Percentiles rank a stretch among this genome's conserved stretches.
These are phyloP conservation scores for Geranium rotundifolium DNA, from an alignment of 345 rosid species.

Conservation along the genomic window DNA sequence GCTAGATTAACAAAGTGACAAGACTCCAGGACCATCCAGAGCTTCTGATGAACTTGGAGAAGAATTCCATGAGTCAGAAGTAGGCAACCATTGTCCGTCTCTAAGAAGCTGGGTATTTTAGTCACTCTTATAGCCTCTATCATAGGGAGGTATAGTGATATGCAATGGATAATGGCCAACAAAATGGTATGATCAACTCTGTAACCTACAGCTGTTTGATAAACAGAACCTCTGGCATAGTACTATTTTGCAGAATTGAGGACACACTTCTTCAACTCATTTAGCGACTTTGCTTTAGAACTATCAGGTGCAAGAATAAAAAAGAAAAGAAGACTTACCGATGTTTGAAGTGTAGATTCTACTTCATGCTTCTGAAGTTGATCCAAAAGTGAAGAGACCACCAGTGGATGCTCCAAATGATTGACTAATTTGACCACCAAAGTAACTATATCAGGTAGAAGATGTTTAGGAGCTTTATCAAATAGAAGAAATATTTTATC, in stretches of 20 bases:
- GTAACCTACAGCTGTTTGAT: no score
- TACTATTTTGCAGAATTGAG: neutral
- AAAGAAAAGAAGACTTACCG: conserved; percentile 1
- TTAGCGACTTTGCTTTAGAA: neutral
- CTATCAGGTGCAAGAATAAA: neutral
- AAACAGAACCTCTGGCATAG: no score
- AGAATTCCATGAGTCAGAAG: no score
- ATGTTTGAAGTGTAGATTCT: neutral
- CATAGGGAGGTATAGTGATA: no score
- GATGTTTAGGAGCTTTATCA: conserved; percentile 8
- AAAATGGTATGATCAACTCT: no score
- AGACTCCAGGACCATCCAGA: no score
- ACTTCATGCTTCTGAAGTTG: conserved; percentile 2
- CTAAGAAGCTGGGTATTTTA: no score
- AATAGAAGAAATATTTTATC: conserved; percentile 5
- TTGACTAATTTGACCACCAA: conserved; percentile 9
- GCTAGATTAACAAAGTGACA: no score
- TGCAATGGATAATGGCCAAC: no score
- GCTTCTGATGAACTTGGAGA: no score
- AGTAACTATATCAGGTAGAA: conserved; percentile 5
- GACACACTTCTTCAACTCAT: neutral
- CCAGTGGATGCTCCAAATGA: conserved; percentile 7
- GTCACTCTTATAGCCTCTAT: no score
- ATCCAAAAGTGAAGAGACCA: conserved; percentile 1
- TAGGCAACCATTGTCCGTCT: no score